phyloP scores from a whole-genome alignment of 2,329 filamentous ascomycete species.

The Colletotrichum sp. region DNA sequence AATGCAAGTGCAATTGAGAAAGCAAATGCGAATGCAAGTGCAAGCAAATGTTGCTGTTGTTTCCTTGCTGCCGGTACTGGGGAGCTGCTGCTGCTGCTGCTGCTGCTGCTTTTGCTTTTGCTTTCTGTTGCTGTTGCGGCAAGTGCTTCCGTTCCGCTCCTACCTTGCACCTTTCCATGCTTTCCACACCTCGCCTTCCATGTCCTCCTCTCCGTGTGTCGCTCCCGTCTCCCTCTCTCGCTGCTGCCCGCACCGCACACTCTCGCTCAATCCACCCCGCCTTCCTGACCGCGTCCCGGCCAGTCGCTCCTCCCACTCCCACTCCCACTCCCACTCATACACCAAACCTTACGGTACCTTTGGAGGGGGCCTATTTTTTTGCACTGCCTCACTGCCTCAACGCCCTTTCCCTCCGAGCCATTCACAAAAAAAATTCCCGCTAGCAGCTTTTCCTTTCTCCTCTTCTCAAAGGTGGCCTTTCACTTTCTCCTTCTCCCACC shows the following conservation, averaged over 20 bases:
- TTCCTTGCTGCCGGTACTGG: neutral
- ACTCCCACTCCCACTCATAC: slow-evolving; percentile 17
- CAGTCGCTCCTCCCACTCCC: slow-evolving; percentile 20
- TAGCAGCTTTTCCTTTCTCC: slow-evolving; percentile 18
- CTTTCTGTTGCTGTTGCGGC: neutral
- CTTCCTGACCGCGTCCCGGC: slow-evolving; percentile 7
- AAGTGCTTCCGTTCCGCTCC: neutral
- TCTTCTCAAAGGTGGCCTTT: slow-evolving; percentile 17
- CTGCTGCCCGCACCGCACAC: neutral
- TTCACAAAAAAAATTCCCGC: slow-evolving; percentile 15
- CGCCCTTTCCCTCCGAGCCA: slow-evolving; percentile 13
- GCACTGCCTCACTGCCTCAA: slow-evolving; percentile 23
- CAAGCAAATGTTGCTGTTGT: neutral
- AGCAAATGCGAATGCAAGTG: neutral
- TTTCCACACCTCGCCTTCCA: neutral
- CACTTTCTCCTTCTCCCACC: slow-evolving; percentile 2
- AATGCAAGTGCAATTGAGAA: neutral
- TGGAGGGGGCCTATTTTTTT: slow-evolving; percentile 11
- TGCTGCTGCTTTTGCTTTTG: neutral
- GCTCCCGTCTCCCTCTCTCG: neutral
- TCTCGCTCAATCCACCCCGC: slow-evolving; percentile 10
- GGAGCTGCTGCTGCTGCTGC: neutral
- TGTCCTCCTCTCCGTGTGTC: neutral
- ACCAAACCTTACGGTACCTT: slow-evolving; percentile 19
- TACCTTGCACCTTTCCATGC: slow-evolving; percentile 1